phyloP scores from a whole-genome alignment of 139 green algal species.

The Chlamydomonas applanata region DNA sequence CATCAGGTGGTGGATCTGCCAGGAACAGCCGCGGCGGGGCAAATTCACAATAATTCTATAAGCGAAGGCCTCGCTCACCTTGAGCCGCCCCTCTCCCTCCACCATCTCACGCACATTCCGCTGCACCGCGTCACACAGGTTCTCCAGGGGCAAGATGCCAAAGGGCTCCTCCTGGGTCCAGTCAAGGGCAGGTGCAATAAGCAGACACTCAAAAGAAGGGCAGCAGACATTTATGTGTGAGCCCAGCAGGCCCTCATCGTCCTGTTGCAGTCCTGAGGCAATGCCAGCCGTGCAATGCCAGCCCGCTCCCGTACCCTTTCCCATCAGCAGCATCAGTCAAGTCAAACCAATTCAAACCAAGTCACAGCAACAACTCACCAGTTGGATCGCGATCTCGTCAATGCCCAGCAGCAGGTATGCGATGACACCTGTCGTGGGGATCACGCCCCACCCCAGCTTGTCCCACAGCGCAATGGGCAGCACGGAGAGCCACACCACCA shows the following conservation, averaged over 20 bases:
- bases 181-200: not conserved
- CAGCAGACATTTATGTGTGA: not conserved
- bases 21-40: too few species aligned
- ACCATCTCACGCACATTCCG: constrained; percentile 18
- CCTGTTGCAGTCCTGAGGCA: not conserved
- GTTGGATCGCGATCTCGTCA: constrained; percentile 52
- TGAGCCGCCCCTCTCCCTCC: constrained; percentile 10
- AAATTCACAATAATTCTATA: too few species aligned
- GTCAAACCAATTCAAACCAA: not conserved
- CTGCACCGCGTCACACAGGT: constrained; percentile 35
- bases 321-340: constrained; percentile 11
- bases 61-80: too few species aligned
- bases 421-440: constrained; percentile 17
- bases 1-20: too few species aligned
- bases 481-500: constrained; percentile 76
- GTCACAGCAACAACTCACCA: constrained; percentile 14
- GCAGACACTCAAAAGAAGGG: constrained; percentile 33
- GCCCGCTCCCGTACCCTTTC: not conserved
- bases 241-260: not conserved
- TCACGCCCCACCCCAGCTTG: constrained; percentile 19
- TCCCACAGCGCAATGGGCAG: constrained; percentile 76
- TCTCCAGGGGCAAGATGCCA: constrained; percentile 48
- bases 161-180: constrained; percentile 54
- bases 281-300: not conserved
- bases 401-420: constrained; percentile 25